phyloP scores from a whole-genome alignment of 2,329 filamentous ascomycete species.

The Aspergillus ustus region DNA sequence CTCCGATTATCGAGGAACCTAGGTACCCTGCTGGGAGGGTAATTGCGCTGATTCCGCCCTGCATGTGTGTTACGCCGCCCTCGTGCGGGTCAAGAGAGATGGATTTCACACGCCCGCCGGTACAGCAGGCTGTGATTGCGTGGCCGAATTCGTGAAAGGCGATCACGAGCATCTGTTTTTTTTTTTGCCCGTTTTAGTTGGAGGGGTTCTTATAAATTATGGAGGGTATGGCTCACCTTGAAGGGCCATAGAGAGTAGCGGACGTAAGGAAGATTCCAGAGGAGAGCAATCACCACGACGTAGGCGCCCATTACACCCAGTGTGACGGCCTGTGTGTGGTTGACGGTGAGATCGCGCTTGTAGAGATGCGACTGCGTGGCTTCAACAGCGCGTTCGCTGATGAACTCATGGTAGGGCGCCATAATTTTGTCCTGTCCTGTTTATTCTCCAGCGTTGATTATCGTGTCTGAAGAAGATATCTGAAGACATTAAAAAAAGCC shows the following conservation, averaged over 20 bases:
- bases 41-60: conserved; percentile 70
- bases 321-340: conserved; percentile 71
- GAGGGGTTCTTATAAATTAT: neutral
- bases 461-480: neutral
- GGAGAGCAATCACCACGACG: conserved; percentile 72
- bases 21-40: conserved; percentile 79
- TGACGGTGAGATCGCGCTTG: conserved; percentile 63
- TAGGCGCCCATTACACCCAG: conserved; percentile 73
- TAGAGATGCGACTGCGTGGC: conserved; percentile 40
- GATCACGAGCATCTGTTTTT: conserved; percentile 73
- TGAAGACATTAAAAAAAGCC: neutral
- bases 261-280: conserved; percentile 82
- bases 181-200: neutral
- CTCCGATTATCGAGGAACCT: conserved; percentile 76
- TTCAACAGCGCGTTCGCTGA: conserved; percentile 29
- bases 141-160: conserved; percentile 82
- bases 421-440: conserved; percentile 22
- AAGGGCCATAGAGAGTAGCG: conserved; percentile 78
- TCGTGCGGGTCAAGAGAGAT: conserved; percentile 77
- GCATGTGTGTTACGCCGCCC: conserved; percentile 78
- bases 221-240: conserved; percentile 59
- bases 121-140: conserved; percentile 72
- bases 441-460: neutral
- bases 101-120: conserved; percentile 73
- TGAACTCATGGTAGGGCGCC: conserved; percentile 33